These are phyloP conservation scores for Suillus decipiens DNA, from an alignment of 768 basidiomycete genomes.

Conservation along the genomic window DNA sequence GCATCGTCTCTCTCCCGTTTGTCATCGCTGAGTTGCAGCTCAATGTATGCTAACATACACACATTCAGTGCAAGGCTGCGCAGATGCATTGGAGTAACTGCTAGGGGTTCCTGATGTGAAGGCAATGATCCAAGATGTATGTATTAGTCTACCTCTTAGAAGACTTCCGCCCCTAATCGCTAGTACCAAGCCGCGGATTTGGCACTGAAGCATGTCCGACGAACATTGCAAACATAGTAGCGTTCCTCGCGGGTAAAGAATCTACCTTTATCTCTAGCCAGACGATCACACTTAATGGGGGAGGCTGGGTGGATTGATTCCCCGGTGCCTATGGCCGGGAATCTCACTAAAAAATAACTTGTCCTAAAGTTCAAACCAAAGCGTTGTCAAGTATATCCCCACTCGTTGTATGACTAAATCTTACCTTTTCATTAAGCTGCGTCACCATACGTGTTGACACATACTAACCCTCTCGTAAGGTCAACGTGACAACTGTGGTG, in stretches of 20 bases:
- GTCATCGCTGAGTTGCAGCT: too few relatives aligned
- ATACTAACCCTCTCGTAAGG: neutral
- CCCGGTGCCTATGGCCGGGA: too few relatives aligned
- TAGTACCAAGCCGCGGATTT: conserved; percentile 14
- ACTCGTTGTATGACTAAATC: neutral
- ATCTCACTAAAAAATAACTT: neutral
- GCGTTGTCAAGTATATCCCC: neutral
- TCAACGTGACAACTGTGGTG: neutral
- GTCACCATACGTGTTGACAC: neutral
- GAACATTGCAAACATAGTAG: conserved; percentile 32
- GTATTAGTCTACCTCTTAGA: neutral
- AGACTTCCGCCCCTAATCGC: neutral
- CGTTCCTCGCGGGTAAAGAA: conserved; percentile 34
- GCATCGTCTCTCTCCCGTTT: too few relatives aligned
- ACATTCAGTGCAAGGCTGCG: neutral
- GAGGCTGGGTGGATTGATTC: conserved; percentile 6
- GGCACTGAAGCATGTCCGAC: conserved; percentile 15
- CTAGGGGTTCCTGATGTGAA: conserved; percentile 1
- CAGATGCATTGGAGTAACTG: neutral
- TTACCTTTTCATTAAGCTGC: neutral
- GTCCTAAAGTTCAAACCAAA: neutral
- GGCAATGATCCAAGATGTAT: neutral
- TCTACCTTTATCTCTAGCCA: conserved; percentile 33
- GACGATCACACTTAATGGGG: conserved; percentile 9
- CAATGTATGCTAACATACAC: neutral